A percentile compares a stretch with the other conserved stretches of the same genome.
These are phyloP conservation scores for Paspalum vaginatum DNA, from an alignment of 176 grass and related monocot genomes.

Conservation along the genomic window DNA sequence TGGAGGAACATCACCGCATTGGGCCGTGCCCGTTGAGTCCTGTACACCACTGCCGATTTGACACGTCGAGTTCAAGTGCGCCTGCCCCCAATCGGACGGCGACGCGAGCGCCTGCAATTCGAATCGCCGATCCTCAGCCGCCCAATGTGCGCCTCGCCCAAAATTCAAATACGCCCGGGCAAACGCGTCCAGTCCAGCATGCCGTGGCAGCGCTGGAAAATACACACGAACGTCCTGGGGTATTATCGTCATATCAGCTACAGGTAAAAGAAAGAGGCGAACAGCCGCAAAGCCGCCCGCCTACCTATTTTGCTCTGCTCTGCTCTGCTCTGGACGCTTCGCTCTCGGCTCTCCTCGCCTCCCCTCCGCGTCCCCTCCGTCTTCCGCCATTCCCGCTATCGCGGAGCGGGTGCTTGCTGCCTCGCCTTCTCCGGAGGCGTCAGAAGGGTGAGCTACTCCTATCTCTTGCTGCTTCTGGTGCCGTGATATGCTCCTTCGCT, in stretches of 20 bases:
- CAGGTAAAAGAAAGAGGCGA: background rate
- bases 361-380: background rate
- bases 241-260: accelerated
- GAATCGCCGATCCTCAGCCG: background rate
- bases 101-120: background rate
- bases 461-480: no score
- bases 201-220: background rate
- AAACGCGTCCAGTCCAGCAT: background rate
- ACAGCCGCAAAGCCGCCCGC: background rate
- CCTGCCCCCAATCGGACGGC: conserved; percentile 39
- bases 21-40: conserved; percentile 8
- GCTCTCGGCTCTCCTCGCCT: background rate
- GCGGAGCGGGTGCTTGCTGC: background rate
- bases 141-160: background rate
- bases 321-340: background rate
- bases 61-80: background rate
- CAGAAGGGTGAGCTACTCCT: background rate
- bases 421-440: background rate
- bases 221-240: background rate
- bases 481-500: background rate
- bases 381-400: background rate
- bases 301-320: background rate
- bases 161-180: conserved; percentile 57
- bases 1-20: background rate
- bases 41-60: background rate